These are phyloP conservation scores for Cladosporium sphaerospermum DNA, from an alignment of 2,329 filamentous ascomycete species.

Conservation along the genomic window DNA sequence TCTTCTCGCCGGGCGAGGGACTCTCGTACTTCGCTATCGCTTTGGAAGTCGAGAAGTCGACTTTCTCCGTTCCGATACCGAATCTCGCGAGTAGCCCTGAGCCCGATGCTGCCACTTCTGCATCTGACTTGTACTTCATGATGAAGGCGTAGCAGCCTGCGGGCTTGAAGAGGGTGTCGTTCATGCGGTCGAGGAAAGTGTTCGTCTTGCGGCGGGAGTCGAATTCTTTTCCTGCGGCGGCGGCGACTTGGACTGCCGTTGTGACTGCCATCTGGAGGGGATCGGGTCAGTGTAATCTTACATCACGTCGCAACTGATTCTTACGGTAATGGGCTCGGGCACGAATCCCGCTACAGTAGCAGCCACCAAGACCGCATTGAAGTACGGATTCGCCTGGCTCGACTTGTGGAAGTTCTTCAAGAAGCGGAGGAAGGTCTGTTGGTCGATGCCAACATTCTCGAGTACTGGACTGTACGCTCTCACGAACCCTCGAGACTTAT, in stretches of 20 bases:
- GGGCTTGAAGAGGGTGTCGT: slow-evolving; percentile 52
- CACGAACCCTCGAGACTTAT: slow-evolving; percentile 46
- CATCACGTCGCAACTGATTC: neutral
- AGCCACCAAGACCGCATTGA: slow-evolving; percentile 21
- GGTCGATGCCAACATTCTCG: slow-evolving; percentile 40
- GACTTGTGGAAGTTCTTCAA: slow-evolving; percentile 43
- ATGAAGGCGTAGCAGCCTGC: slow-evolving; percentile 51
- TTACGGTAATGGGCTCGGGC: neutral
- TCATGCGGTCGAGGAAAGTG: slow-evolving; percentile 50
- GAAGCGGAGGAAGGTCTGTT: slow-evolving; percentile 45
- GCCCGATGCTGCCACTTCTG: slow-evolving; percentile 13
- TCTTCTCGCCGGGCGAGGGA: neutral
- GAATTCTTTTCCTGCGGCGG: slow-evolving; percentile 37
- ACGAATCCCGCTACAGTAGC: slow-evolving; percentile 35
- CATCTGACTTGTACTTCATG: slow-evolving; percentile 34
- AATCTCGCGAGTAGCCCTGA: slow-evolving; percentile 3
- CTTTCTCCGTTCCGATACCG: slow-evolving; percentile 17
- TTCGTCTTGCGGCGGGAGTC: slow-evolving; percentile 40
- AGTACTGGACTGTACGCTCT: slow-evolving; percentile 49
- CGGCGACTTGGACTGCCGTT: slow-evolving; percentile 39
- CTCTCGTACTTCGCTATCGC: slow-evolving; percentile 23
- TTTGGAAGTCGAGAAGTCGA: slow-evolving; percentile 35
- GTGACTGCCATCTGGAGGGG: slow-evolving; percentile 40
- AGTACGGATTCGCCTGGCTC: slow-evolving; percentile 32
- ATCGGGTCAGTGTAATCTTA: slow-evolving; percentile 22